Percentiles rank a stretch among this genome's conserved stretches.
Evolutionary conservation across 305 asterid genomes (phyloP).

Genomic region (Fraxinus xanthoxyloides): DNA sequence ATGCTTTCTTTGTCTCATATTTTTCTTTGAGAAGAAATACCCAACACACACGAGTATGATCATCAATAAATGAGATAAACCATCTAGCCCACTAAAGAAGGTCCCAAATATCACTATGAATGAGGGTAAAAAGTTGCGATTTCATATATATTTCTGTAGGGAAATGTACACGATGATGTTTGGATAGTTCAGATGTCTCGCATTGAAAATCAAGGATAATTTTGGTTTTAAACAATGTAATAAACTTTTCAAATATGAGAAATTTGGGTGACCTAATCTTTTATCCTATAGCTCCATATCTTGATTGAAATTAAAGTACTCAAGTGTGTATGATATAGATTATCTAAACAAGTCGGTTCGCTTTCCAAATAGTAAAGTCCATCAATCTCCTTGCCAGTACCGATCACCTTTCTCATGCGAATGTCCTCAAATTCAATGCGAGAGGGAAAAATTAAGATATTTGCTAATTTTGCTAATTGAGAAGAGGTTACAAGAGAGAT

Average conservation of each 20-base stretch:
- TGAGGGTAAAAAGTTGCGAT: background rate
- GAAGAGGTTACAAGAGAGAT: background rate
- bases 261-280: background rate
- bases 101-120: background rate
- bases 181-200: background rate
- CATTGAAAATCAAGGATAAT: background rate
- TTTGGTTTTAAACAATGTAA: background rate
- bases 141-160: background rate
- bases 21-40: background rate
- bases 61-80: background rate
- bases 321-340: background rate
- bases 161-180: background rate
- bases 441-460: background rate
- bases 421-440: background rate
- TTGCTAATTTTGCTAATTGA: background rate
- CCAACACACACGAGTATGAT: background rate
- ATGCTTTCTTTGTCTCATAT: background rate
- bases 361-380: background rate
- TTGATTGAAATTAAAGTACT: background rate
- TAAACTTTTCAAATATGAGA: background rate
- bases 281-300: background rate
- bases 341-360: background rate
- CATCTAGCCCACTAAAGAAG: background rate
- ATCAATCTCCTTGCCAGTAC: background rate
- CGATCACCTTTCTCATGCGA: background rate